Percentiles rank a stretch among this genome's conserved stretches.
phyloP scores from a whole-genome alignment of 345 rosid species.

The Arabis alpina region DNA sequence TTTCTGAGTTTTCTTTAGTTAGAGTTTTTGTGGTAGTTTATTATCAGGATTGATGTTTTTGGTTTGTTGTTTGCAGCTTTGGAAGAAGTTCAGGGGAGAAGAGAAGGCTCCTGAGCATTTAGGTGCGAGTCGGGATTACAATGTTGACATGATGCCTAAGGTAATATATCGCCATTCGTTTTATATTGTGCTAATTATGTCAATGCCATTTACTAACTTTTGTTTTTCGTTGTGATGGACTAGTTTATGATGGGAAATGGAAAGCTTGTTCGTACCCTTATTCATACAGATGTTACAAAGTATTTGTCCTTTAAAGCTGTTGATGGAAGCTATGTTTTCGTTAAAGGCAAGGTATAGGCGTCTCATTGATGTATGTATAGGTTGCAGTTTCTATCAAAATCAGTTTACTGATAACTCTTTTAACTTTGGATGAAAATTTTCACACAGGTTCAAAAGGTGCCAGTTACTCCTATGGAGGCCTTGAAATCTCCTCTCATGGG shows the following conservation, averaged over 20 bases:
- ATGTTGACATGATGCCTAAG: constrained; percentile 94
- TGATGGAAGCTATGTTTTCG: constrained; percentile 94
- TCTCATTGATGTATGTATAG: constrained; percentile 1
- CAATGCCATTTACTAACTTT: neutral
- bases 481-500: constrained; percentile 93
- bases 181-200: neutral
- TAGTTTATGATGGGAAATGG: constrained; percentile 98
- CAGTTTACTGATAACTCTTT: neutral
- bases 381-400: neutral
- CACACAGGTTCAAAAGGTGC: constrained; percentile 84
- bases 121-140: constrained; percentile 77
- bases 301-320: constrained; percentile 95
- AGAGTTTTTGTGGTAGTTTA: neutral
- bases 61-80: constrained; percentile 51
- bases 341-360: constrained; percentile 74
- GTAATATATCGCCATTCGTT: constrained; percentile 34
- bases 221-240: constrained; percentile 22
- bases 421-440: neutral
- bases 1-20: neutral
- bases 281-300: constrained; percentile 91
- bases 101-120: constrained; percentile 69
- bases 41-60: neutral
- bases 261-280: constrained; percentile 72
- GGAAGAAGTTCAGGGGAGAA: constrained; percentile 79
- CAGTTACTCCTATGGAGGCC: constrained; percentile 94